These are phyloP conservation scores for Sporothrix luriei DNA, from an alignment of 2,329 filamentous ascomycete species.

Conservation along the genomic window DNA sequence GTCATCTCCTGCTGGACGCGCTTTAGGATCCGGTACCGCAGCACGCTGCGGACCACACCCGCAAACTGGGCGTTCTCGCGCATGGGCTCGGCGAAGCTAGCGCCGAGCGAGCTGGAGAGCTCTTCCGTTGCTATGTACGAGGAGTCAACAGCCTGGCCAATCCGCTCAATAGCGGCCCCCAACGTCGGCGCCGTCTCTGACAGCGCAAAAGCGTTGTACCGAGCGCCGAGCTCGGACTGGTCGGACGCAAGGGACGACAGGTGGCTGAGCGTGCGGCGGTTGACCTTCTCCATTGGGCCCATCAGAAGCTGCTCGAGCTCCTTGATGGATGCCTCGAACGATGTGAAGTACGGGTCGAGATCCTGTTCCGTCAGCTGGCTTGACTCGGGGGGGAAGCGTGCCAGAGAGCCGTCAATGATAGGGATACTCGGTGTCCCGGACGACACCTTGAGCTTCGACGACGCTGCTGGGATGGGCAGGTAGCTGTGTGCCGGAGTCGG, in stretches of 20 bases:
- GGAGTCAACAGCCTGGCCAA: conserved; percentile 91
- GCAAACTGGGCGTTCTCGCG: conserved; percentile 97
- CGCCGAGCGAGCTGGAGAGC: conserved; percentile 81
- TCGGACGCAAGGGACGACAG: conserved; percentile 82
- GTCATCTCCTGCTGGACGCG: conserved; percentile 98
- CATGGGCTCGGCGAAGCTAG: conserved; percentile 96
- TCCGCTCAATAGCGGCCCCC: conserved; percentile 87
- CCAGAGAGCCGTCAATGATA: conserved; percentile 38
- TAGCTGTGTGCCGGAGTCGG: conserved; percentile 83
- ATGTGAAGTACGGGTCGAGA: conserved; percentile 92
- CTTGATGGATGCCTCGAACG: conserved; percentile 88
- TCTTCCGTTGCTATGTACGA: conserved; percentile 97
- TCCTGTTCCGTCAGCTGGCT: conserved; percentile 82
- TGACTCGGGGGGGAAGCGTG: conserved; percentile 77
- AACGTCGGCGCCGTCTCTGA: conserved; percentile 89
- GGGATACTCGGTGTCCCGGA: conserved; percentile 40
- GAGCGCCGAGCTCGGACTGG: conserved; percentile 88
- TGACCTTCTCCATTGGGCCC: conserved; percentile 96
- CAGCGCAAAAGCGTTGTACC: conserved; percentile 94
- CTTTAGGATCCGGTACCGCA: conserved; percentile 89
- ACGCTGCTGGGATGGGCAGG: conserved; percentile 81
- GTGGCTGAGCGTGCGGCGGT: conserved; percentile 83
- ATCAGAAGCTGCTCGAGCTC: conserved; percentile 86
- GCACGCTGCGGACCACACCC: conserved; percentile 83
- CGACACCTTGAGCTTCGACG: conserved; percentile 76